Evolutionary conservation across 306 rosid species (phyloP), one percentile per base, ranked within the genome.

Genomic region (Pyrus betulifolia): DNA sequence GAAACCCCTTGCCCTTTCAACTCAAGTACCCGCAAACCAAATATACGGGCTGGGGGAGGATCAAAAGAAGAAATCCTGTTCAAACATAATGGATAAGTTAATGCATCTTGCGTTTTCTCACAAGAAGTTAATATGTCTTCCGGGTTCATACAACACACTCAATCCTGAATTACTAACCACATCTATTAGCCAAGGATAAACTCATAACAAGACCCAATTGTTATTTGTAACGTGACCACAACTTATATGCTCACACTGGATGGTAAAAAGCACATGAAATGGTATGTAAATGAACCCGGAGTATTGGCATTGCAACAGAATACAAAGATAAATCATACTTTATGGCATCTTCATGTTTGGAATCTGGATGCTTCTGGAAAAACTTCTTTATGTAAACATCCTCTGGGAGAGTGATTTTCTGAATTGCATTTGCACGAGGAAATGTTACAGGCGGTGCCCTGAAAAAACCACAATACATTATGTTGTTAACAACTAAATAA

Each of bases 391-490:
- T 78, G 80, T 88, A 92, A 44, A 76, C 83, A 80, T 92, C 99
- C 87, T 95, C 97, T 11, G 97, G 99, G 69, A 95, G 91, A 70
- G 77, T 86, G 82, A 95, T 95, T 60, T 79, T 78, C 79, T 81
- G 83, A 31, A 95, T 87, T 4, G 81, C 96, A 74, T 78, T 89
- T 33, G 82, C 80, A 52, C 86, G 87, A 67, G 94, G 97, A 84
- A 95, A 95, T 44, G 87, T 84, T 35, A 94, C 85, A 57, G 98
- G 98, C 11, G 97, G 97, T 23, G 96, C 83, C 74, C 98, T 92
- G 86, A 55, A 23, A 46, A 80, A 51, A 17, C 13, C 17, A 31
- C 51, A 74, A 33, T 17, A 63, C 22, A 27, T 49, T 42, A 63
- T 15, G 52, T 21, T 35, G 15, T 15, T n/a, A 40, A 38, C 12